phyloP scores from a whole-genome alignment of 495 filamentous ascomycete species.

The Pseudotulostoma volvatum region DNA sequence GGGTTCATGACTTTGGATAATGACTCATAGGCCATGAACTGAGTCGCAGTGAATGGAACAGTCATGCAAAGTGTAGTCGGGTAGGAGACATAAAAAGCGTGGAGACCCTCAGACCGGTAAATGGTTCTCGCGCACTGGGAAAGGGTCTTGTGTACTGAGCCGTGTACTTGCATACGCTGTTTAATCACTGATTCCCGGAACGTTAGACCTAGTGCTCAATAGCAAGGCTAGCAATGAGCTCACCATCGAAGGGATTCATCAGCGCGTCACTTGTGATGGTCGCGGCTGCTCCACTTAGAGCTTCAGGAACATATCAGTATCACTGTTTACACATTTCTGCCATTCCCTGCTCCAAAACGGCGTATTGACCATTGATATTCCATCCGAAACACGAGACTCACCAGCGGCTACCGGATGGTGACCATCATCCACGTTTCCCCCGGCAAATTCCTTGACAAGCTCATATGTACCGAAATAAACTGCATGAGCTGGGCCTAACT shows the following conservation, averaged over 20 bases:
- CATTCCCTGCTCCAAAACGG: neutral
- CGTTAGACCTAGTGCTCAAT: constrained; percentile 6
- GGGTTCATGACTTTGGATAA: constrained; percentile 90
- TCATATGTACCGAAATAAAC: constrained; percentile 98
- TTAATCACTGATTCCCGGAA: constrained; percentile 60
- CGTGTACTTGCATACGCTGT: constrained; percentile 96
- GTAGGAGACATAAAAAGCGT: constrained; percentile 96
- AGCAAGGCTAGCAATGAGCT: constrained; percentile 7
- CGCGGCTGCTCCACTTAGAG: constrained; percentile 78
- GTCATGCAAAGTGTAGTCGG: constrained; percentile 98
- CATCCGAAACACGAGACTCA: constrained; percentile 21
- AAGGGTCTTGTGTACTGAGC: constrained; percentile 77
- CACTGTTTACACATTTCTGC: neutral
- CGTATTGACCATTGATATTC: neutral
- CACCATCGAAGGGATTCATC: constrained; percentile 99
- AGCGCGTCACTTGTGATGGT: constrained; percentile 94
- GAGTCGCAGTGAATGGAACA: constrained; percentile 88
- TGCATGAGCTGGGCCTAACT: constrained; percentile 82
- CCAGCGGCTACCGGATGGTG: constrained; percentile 91
- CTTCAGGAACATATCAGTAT: constrained; percentile 27
- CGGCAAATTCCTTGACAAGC: constrained; percentile 86
- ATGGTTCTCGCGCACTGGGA: constrained; percentile 70
- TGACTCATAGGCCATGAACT: constrained; percentile 95
- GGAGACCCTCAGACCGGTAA: constrained; percentile 72
- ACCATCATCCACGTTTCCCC: constrained; percentile 71